Conservation (phyloP, 371 early-diverging fungal genomes). For the Saksenaea oblongispora region DNA sequence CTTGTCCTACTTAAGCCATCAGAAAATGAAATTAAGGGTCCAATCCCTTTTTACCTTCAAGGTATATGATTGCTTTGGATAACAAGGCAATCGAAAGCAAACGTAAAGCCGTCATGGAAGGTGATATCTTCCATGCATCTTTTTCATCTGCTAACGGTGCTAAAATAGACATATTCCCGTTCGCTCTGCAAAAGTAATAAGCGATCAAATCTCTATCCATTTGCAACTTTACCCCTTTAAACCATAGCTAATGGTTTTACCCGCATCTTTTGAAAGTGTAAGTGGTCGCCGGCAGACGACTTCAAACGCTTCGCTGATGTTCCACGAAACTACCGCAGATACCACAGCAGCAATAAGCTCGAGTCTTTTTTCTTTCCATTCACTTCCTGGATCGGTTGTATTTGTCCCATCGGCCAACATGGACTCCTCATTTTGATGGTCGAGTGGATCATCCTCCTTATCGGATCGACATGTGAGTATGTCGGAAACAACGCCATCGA, state of each 20-base stretch:
- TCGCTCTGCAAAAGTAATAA: slow-evolving; percentile 20
- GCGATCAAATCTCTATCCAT: neutral
- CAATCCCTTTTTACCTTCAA: slow-evolving; percentile 21
- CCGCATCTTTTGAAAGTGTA: slow-evolving; percentile 25
- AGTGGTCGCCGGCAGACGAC: slow-evolving; percentile 29
- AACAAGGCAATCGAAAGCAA: slow-evolving; percentile 61
- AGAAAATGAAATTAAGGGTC: slow-evolving; percentile 19
- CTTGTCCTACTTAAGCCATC: slow-evolving; percentile 30
- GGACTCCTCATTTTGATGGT: slow-evolving; percentile 19
- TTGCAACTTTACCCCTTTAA: slow-evolving; percentile 56
- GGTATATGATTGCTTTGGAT: slow-evolving; percentile 48
- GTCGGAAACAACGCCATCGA: slow-evolving; percentile 41
- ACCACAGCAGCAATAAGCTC: slow-evolving; percentile 44
- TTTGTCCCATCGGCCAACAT: neutral
- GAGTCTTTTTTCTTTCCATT: slow-evolving; percentile 21
- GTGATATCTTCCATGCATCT: slow-evolving; percentile 61
- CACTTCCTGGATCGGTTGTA: slow-evolving; percentile 1
- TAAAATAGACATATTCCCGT: slow-evolving; percentile 64
- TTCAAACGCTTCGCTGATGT: slow-evolving; percentile 48
- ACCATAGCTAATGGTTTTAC: slow-evolving; percentile 49
- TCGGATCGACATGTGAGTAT: slow-evolving; percentile 24
- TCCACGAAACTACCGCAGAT: slow-evolving; percentile 56
- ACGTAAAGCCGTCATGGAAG: slow-evolving; percentile 62
- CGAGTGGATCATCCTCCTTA: slow-evolving; percentile 42
- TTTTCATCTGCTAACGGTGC: slow-evolving; percentile 40